Evolutionary conservation across 2,329 filamentous ascomycete genomes (phyloP).

Genomic region (Alternaria novae-zelandiae): DNA sequence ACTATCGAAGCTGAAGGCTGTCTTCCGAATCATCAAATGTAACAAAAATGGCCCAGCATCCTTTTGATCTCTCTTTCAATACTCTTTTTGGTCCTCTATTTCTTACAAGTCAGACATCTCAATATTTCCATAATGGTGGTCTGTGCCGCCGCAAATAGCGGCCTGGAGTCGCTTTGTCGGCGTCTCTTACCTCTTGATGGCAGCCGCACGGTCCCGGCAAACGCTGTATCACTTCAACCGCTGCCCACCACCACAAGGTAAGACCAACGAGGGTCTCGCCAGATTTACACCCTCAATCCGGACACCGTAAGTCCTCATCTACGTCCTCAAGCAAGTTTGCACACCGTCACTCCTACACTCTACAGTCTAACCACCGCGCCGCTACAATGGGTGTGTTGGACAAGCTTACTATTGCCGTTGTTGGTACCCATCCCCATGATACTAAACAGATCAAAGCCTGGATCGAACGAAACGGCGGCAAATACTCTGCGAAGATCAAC

Average conservation of each 20-base stretch:
- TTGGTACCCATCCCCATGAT: conserved; percentile 62
- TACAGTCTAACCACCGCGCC: background rate
- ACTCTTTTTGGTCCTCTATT: background rate
- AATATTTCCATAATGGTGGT: background rate
- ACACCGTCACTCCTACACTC: background rate
- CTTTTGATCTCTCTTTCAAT: background rate
- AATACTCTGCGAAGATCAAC: conserved; percentile 60
- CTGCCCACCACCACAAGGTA: conserved; percentile 16
- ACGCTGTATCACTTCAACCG: conserved; percentile 18
- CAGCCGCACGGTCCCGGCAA: background rate
- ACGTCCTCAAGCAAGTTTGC: background rate
- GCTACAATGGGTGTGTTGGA: conserved; percentile 56
- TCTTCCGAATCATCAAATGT: background rate
- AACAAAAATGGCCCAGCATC: background rate
- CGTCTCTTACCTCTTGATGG: conserved; percentile 19
- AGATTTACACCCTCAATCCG: background rate
- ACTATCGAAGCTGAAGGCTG: background rate
- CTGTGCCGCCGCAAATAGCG: background rate
- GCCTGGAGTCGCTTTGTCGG: background rate
- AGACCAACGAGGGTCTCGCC: background rate
- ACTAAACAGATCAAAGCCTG: conserved; percentile 67
- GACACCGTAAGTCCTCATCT: background rate
- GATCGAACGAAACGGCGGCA: conserved; percentile 68
- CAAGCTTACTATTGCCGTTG: conserved; percentile 61
- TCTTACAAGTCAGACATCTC: background rate